Base-by-base conservation (phyloP, 257 asterid genomes). In the Solanum rostratum region DNA sequence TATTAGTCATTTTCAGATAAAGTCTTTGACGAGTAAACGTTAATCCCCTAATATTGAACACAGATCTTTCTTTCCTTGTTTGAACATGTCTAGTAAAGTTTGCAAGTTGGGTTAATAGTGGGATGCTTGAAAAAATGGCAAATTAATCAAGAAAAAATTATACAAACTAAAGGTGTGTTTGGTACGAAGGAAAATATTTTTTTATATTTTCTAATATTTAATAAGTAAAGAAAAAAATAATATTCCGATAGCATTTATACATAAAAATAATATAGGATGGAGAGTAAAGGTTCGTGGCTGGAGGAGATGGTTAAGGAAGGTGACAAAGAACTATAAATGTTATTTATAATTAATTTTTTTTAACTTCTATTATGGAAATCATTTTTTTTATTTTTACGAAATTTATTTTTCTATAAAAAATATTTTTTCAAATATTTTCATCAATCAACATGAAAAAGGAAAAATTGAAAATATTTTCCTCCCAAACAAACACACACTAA, bases 41-140 rank as follows among this genome's bases (percentile, higher is more conserved):
- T 43, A 73, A 45, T 14, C 81, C 39, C 37, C n/a, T 33, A 74
- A 46, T 46, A 24, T 74, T 74, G 81, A 74, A 74, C 53, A 45
- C 5, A 74, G 43, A 7, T 5, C 13, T 22, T 12, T 5, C 19
- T 11, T 7, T 45, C 10, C 10, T 14, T 46, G 7, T 10, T 22
- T 45, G n/a, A 10, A 24, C 9, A 15, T 24, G 5, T 74, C 81
- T 14, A 14, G 41, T 46, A 24, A 24, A 1, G 4, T 22, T 73
- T 73, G 39, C 81, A 45, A 45, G 57, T 73, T 73, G 59, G 81
- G 59, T 45, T 73, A 45, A 45, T 73, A 45, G 57, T 49, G 41
- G 62, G 16, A 27, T 8, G 81, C 16, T 76, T 37, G 22, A 76
- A 76, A 76, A 69, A 37, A 68, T 69, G 29, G 78, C 50, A 69